A percentile compares a stretch with the other conserved stretches of the same genome.
Evolutionary conservation across 768 basidiomycete species (phyloP).

Genomic region (Mycena haematopus): DNA sequence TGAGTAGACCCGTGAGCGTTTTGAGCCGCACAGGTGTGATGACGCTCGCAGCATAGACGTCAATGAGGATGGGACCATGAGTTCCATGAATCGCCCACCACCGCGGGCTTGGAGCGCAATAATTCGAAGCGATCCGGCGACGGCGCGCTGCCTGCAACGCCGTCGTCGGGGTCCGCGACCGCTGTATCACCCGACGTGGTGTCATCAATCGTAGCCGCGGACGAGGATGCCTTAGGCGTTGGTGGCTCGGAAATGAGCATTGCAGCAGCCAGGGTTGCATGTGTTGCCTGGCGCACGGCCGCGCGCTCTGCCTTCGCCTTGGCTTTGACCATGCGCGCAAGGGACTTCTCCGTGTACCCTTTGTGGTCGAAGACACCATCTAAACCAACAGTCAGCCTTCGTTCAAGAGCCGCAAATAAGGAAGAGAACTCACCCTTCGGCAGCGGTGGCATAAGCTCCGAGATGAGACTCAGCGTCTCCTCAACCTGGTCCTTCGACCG

Average conservation of each 20-base stretch:
- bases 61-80: conserved; percentile 92
- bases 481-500: conserved; percentile 97
- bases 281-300: conserved; percentile 64
- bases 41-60: conserved; percentile 99
- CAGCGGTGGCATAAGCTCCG: conserved; percentile 91
- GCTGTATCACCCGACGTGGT: conserved; percentile 35
- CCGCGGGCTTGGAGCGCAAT: conserved; percentile 72
- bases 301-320: conserved; percentile 85
- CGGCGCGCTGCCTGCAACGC: conserved; percentile 40
- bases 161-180: conserved; percentile 50
- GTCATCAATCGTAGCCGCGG: conserved; percentile 34
- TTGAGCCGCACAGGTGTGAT: conserved; percentile 86
- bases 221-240: conserved; percentile 35
- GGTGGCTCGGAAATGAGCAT: conserved; percentile 33
- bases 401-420: not conserved
- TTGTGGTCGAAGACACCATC: conserved; percentile 97
- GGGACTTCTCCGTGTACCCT: conserved; percentile 85
- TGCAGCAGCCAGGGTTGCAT: conserved; percentile 37
- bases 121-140: conserved; percentile 73
- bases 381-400: conserved; percentile 35
- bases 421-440: conserved; percentile 72
- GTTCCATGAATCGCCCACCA: conserved; percentile 86
- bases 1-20: conserved; percentile 85
- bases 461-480: conserved; percentile 87
- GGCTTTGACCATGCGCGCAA: conserved; percentile 77